A percentile compares a stretch with the other conserved stretches of the same genome.
Evolutionary conservation across 1,284 basidiomycete species (phyloP).

Genomic region (Malassezia slooffiae): DNA sequence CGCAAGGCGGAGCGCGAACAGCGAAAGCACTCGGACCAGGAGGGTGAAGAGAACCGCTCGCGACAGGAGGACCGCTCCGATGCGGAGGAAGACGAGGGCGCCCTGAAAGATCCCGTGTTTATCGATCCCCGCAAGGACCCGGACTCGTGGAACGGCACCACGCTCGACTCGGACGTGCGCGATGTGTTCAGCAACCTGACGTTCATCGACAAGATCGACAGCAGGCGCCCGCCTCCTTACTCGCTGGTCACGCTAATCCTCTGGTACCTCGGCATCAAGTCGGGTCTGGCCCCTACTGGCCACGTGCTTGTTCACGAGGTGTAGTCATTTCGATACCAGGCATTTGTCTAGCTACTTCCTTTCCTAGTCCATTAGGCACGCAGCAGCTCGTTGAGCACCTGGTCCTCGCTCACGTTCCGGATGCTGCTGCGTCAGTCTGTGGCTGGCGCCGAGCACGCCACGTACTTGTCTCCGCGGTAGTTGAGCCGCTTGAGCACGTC

Average conservation of each 20-base stretch:
- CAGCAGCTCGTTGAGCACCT: slow-evolving; percentile 32
- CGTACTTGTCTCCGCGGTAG: slow-evolving; percentile 70
- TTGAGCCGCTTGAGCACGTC: slow-evolving; percentile 76
- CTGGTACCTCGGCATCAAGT: slow-evolving; percentile 6
- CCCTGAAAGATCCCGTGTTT: not conserved
- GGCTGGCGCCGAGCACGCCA: not conserved
- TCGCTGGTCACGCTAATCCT: slow-evolving; percentile 9
- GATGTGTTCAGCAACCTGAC: not conserved
- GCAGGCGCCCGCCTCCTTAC: not conserved
- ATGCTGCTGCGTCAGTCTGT: slow-evolving; percentile 12
- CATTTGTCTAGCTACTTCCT: not conserved
- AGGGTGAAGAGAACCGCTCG: not conserved
- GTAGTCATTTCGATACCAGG: not conserved
- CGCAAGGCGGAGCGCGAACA: not conserved
- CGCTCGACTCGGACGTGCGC: slow-evolving; percentile 9
- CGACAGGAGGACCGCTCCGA: not conserved
- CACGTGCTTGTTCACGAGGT: slow-evolving; percentile 10
- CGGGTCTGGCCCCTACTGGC: slow-evolving; percentile 6
- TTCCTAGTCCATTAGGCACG: not conserved
- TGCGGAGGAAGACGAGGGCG: not conserved
- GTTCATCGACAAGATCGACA: not conserved
- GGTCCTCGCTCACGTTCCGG: slow-evolving; percentile 33
- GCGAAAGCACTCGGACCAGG: not conserved
- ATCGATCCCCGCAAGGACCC: slow-evolving; percentile 4
- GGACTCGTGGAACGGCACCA: slow-evolving; percentile 6